Evolutionary conservation across 2,329 filamentous ascomycete species (phyloP), one percentile per base, ranked within the genome.

Genomic region (Pseudogymnoascus pannorum): DNA sequence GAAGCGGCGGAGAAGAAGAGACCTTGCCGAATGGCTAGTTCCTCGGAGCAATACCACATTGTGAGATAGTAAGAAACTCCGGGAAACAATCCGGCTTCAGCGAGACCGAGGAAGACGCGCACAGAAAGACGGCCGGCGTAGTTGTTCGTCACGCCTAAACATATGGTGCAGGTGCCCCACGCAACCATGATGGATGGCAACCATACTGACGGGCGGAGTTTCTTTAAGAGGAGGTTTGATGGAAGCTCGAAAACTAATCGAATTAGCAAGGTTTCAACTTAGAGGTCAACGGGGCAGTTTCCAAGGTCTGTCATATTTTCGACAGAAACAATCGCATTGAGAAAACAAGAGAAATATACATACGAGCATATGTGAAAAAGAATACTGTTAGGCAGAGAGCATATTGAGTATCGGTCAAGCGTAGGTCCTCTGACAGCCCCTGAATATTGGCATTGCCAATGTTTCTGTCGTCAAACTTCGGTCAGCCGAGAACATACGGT

Each of bases 81-180:
- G 3, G 72, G 72, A 62, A 69, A 75, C 1, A 75, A 60, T 12
- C 64, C 62, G 14, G 63, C 64, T 59, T 65, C 64, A 20, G 65
- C 44, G 48, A 67, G 61, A 11, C 69, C 69, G 4, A 69, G 65
- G 58, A 69, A 71, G 7, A 68, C 44, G 24, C 69, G 63, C 6
- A 65, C 68, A 44, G 65, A 60, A n/a, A 92, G 75, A 3, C 92
- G 76, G 2, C 82, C 79, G 44, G 78, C 83, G 68, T 87, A 91
- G 64, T 77, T 86, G 40, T 86, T 77, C 12, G 85, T 83, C 2
- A 92, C 76, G 0, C 89, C 89, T 0, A 84, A 89, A 67, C 86
- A 79, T 1, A 85, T 85, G n/a, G 88, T 85, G 44, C 91, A 78
- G 62, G 88, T 76, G 3, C 86, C 87, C 87, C 87, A 90, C 1